A percentile compares a stretch with the other conserved stretches of the same genome.
phyloP scores from a whole-genome alignment of 169 alveolate species.

The Cryptosporidium andersoni region DNA sequence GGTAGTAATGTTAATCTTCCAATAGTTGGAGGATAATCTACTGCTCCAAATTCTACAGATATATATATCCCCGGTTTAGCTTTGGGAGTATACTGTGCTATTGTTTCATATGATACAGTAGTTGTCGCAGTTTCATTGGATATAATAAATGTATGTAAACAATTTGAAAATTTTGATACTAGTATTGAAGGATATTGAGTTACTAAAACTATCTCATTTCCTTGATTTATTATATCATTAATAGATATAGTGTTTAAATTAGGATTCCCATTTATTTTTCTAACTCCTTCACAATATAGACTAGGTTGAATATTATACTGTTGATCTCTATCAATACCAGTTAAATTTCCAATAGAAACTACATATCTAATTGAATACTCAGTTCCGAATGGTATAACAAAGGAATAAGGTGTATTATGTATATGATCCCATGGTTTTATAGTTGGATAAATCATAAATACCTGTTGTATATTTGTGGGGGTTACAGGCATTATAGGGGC shows the following conservation, averaged over 20 bases:
- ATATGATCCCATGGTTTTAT: constrained; percentile 64
- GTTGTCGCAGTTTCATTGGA: constrained; percentile 3
- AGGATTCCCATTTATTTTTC: constrained; percentile 32
- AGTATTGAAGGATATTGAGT: constrained; percentile 33
- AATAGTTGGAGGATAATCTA: constrained; percentile 53
- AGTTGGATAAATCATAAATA: constrained; percentile 57
- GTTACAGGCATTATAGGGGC: constrained; percentile 50
- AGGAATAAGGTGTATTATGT: constrained; percentile 52
- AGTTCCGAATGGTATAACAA: constrained; percentile 33
- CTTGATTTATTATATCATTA: neutral
- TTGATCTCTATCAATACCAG: constrained; percentile 1
- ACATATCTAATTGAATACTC: constrained; percentile 18
- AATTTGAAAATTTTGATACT: constrained; percentile 50
- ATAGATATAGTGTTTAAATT: constrained; percentile 26
- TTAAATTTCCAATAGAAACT: constrained; percentile 22
- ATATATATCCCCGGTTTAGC: constrained; percentile 1
- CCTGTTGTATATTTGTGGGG: constrained; percentile 12
- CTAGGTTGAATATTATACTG: constrained; percentile 12
- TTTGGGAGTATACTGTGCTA: constrained; percentile 31
- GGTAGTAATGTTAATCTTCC: constrained; percentile 29
- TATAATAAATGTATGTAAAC: constrained; percentile 39
- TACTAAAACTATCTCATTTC: constrained; percentile 7
- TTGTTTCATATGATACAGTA: constrained; percentile 23
- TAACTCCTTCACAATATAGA: constrained; percentile 29
- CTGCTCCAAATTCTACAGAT: constrained; percentile 59